Evolutionary conservation across 208 protist genomes (phyloP), one percentile per base, ranked within the genome.

Genomic region (Leishmania martiniquensis): DNA sequence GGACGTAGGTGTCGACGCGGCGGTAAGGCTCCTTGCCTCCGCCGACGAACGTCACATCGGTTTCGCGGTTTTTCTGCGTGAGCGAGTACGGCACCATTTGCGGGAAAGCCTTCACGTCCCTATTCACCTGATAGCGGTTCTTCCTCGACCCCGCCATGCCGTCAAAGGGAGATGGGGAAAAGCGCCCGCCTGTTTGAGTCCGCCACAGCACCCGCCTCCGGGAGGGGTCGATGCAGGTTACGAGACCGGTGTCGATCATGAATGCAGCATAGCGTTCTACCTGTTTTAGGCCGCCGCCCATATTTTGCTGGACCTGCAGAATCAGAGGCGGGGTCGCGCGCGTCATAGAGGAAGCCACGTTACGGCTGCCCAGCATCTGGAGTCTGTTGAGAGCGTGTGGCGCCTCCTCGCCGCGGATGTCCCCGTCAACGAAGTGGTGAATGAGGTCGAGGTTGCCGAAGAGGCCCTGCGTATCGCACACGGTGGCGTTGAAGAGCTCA

Each of bases 221-320:
- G n/a, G 86, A 89, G 2, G 91, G 89, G 81, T 96, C 91, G 22
- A 96, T 77, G 66, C 89, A 96, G 5, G 94, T 97, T 60, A 96
- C 81, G 13, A 97, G 87, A 29, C 94, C 94, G 17, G 86, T 89
- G 80, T 97, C 88, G 57, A 95, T 91, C 86, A 96, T 90, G 70
- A 96, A 97, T 10, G 95, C 84, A 22, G 91, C 91, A 60, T 86
- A 84, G n/a, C 92, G 88, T 76, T 97, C 91, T 32, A 97, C 86
- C 67, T 89, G 84, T 63, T 89, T 80, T 59, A 96, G n/a, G 15
- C 85, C 89, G 34, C 72, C 63, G 12, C 87, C 90, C 60, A 84
- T 80, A n/a, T 72, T 73, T 49, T 76, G 84, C 75, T 93, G 91
- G 25, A 91, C 77, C 77, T 97, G 94, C 65, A 96, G 89, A 20